Evolutionary conservation across 164 flowering plant species (phyloP), one percentile per base, ranked within the genome.

Genomic region (Houttuynia cordata): DNA sequence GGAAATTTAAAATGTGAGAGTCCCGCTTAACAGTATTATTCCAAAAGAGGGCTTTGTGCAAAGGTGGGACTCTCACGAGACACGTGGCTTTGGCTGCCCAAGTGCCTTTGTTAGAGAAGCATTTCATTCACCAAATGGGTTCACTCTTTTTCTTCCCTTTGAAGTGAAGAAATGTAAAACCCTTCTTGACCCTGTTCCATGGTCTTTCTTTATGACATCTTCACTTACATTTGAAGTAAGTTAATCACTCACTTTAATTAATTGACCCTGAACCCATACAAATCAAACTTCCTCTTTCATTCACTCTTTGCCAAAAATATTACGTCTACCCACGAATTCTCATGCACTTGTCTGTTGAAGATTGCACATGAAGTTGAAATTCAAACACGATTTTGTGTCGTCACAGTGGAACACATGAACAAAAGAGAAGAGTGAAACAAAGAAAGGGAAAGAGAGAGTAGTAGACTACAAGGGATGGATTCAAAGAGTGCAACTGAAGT

Each of bases 401-500:
- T n/a, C n/a, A n/a, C n/a, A n/a, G n/a, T n/a, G n/a, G n/a, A n/a
- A n/a, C n/a, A 52, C 1, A 19, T 23, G 22, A 18, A 18, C 49
- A 45, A n/a, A n/a, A n/a, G 17, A 18, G 24, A 53, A 23, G 18
- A 23, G 8, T 10, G 20, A 8, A 53, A 53, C 13, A 53, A 3
- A 20, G 10, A 20, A n/a, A 53, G 45, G 8, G 45, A 8, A 12
- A 9, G 8, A 19, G n/a, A 18, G 17, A 58, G 25, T 57, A 66
- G 73, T 66, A 61, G 51, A 58, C 61, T 61, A 51, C 45, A 76
- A 74, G 73, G 71, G 68, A 73, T 62, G 13, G 64, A 68, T 75
- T 53, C 81, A 64, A 71, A 70, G 81, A 80, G 83, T 77, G 67
- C 66, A 75, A 47, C 69, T 62, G 69, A 77, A 77, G 79, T 54